These are phyloP conservation scores for Gossypium davidsonii DNA, from an alignment of 441 rosid genomes.

Conservation along the genomic window DNA sequence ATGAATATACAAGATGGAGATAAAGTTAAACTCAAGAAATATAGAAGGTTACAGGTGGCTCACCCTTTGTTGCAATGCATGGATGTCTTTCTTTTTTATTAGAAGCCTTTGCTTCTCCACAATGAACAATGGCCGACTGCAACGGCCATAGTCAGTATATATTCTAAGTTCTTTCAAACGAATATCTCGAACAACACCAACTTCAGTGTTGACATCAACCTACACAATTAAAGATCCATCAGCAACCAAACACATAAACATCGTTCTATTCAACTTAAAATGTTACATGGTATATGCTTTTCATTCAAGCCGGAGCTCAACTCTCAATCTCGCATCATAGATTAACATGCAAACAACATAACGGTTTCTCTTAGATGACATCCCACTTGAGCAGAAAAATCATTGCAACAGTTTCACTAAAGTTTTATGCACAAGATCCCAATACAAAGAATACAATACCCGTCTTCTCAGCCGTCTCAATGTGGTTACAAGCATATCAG, in stretches of 20 bases:
- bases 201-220: slow-evolving; percentile 98
- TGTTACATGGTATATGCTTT: background rate
- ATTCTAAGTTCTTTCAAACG: slow-evolving; percentile 82
- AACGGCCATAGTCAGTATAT: slow-evolving; percentile 96
- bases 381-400: background rate
- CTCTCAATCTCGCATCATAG: background rate
- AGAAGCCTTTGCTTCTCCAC: slow-evolving; percentile 93
- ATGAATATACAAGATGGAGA: slow-evolving; percentile 1
- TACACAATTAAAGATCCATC: slow-evolving; percentile 26
- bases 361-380: background rate
- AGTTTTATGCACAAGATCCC: background rate
- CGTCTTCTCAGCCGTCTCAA: slow-evolving; percentile 86
- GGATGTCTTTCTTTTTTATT: slow-evolving; percentile 80
- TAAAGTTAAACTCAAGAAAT: background rate
- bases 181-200: slow-evolving; percentile 92
- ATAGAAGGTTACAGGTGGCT: slow-evolving; percentile 10
- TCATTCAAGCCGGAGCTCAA: background rate
- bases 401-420: background rate
- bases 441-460: slow-evolving; percentile 23
- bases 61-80: slow-evolving; percentile 83
- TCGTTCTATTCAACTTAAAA: background rate
- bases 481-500: slow-evolving; percentile 95
- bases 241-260: slow-evolving; percentile 9
- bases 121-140: slow-evolving; percentile 93
- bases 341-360: background rate